Evolutionary conservation across 2,329 filamentous ascomycete genomes (phyloP), one percentile per base, ranked within the genome.

Genomic region (Neofusicoccum parvum): DNA sequence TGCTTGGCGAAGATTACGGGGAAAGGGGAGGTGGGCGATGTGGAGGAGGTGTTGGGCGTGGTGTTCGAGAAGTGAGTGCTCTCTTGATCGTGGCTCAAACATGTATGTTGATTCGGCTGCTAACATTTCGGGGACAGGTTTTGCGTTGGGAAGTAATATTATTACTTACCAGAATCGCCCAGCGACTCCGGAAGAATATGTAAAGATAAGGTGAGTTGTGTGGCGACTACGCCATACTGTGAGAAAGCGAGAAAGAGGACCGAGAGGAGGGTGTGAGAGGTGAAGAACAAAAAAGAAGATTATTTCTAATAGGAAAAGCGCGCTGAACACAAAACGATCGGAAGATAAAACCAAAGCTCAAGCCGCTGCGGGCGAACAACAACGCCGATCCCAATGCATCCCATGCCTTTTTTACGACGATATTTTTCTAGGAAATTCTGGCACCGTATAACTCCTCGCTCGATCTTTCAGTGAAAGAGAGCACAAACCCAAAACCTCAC

Each of bases 21-120:
- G 0, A 87, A 87, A 64, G 94, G 93, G 0, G 92, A 93, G 71
- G 87, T 86, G 46, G 92, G 93, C 2, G 94, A 98, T 77, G 92
- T 98, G 15, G 94, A 99, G 76, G 95, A 98, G 74, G 92, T 99
- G 7, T 80, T 99, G 50, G 95, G 95, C 0, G 94, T 99, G 23
- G 94, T 99, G 3, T 99, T 99, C 80, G 94, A 98, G 78, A 98
- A 96, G 92, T 96, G 81, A 83, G 87, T 86, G 27, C 27, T 3
- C 17, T 41, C 2, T 10, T 39, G 37, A 37, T 32, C 12, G 34
- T 3, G 14, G 10, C 34, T 10, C 12, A n/a, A 5, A 12, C 15
- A 7, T 32, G 27, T 27, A 39, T 12, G 2, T 27, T 12, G 23
- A 20, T 23, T 15, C 20, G 14, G 37, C 37, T 15, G 36, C 41